Evolutionary conservation across 192 early-diverging fungal genomes (phyloP), one percentile per base, ranked within the genome.

Genomic region (Coemansia sp.): DNA sequence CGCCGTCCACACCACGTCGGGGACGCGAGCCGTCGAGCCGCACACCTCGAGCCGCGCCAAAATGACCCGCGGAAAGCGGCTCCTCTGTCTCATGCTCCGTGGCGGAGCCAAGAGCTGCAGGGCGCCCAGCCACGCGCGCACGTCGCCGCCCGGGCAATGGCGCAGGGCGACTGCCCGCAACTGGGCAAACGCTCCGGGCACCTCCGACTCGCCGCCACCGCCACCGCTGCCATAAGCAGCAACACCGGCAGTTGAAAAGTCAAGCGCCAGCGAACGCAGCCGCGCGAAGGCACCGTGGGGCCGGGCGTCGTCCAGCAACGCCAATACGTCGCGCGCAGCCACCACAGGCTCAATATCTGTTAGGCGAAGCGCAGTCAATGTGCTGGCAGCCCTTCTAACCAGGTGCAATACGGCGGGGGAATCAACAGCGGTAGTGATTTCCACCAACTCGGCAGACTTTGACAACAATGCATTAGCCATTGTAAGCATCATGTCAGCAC

Each of bases 271-370:
- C 2, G 36, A 17, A 0, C 14, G 30, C 25, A 67, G 41, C 5
- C 8, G n/a, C 5, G 52, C 18, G 18, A 67, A 67, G 8, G 14
- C 15, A 5, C 17, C 53, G 7, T 8, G 38, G 5, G 14, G 10
- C 11, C 19, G 9, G n/a, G n/a, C n/a, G n/a, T n/a, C 25, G 2
- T 9, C 13, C 13, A 37, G 19, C 56, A 65, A n/a, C 0, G 11
- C 22, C 30, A 66, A 23, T 4, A 55, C 31, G 18, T 56, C 52
- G 35, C 51, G 39, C 3, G 45, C n/a, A n/a, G n/a, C 51, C 21
- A 18, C 1, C 4, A 1, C 26, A 5, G 21, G 18, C 19, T 58
- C 46, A 29, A 68, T 60, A 4, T 43, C 52, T 0, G 31, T 5
- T 1, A 68, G 23, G 0, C 58, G 46, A n/a, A 68, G 17, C 3